Evolutionary conservation across 768 basidiomycete genomes (phyloP), one percentile per base, ranked within the genome.

Genomic region (Phlegmacium glaucopus): DNA sequence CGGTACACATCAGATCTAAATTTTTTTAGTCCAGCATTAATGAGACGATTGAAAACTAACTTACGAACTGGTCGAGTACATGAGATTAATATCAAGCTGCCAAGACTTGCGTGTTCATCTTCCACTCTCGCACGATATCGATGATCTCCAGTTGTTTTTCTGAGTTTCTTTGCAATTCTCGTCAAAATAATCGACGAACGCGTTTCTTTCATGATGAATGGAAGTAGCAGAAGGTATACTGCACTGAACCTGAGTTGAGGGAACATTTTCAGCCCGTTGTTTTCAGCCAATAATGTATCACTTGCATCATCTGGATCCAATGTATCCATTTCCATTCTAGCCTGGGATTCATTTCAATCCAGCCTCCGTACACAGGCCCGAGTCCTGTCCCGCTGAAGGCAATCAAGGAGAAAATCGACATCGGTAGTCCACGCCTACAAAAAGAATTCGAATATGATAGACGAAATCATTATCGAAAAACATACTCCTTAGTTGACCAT

Each of bases 381-480:
- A 58, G 39, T 3, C 63, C 61, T 13, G 59, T 56, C 12, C 56
- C 82, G 2, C 75, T 76, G 9, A 90, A 57, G 0, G 82, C 85
- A 0, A 72, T 67, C 4, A 82, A 55, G 0, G 86, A 71, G 61
- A 90, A 94, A 1, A 87, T 59, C 0, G 85, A 72, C 87, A 92
- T 91, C 0, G 89, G 89, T 1, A 85, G 56, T 1, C 88, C 87
- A 4, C 90, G 86, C 40, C 86, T 89, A 47, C 9, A 12, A n/a
- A 47, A 17, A 39, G 43, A 37, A n/a, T 17, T 34, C 11, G 22
- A 18, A 4, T 12, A 42, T 30, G 40, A 9, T 29, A 34, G 12
- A 32, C 9, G 42, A 41, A 17, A 15, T 9, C 18, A 27, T 11
- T 47, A 40, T 3, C 9, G 13, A 18, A 34, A 4, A n/a, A 56